Evolutionary conservation across 768 basidiomycete species (phyloP).

Genomic region (Rhodotorula taiwanensis): DNA sequence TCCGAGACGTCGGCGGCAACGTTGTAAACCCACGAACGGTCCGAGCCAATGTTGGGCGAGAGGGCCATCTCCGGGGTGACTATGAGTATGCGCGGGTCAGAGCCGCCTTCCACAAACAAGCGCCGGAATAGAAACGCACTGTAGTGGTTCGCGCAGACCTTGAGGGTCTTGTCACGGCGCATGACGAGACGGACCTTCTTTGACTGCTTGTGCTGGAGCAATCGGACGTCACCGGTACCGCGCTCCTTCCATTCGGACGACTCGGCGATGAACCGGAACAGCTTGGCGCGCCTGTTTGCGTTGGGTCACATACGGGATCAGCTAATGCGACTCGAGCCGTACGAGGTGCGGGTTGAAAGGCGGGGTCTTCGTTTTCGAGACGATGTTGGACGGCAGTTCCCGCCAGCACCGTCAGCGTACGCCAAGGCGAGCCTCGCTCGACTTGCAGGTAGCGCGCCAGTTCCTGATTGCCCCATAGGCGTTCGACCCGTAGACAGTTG

Average conservation of each 20-base stretch:
- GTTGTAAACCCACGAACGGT: constrained; percentile 88
- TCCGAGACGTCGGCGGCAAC: constrained; percentile 93
- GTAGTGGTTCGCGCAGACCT: constrained; percentile 96
- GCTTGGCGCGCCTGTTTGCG: constrained; percentile 77
- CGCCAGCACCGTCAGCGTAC: no score
- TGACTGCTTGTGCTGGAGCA: constrained; percentile 79
- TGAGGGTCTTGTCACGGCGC: constrained; percentile 98
- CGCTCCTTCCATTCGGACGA: constrained; percentile 95
- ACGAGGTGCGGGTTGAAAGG: no score
- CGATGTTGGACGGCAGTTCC: no score
- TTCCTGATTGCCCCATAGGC: background rate
- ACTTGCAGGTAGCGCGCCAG: background rate
- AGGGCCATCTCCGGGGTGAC: constrained; percentile 85
- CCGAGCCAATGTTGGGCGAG: constrained; percentile 95
- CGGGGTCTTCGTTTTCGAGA: no score
- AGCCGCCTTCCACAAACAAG: background rate
- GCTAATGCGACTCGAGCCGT: no score
- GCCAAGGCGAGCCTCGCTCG: no score
- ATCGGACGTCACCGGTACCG: constrained; percentile 80
- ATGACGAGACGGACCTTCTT: constrained; percentile 94
- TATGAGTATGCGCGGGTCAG: constrained; percentile 42
- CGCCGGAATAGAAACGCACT: constrained; percentile 59
- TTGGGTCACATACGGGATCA: no score
- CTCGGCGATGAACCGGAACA: constrained; percentile 81
- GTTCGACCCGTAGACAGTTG: background rate